Percentiles rank a stretch among this genome's conserved stretches.
Evolutionary conservation across 1,284 basidiomycete species (phyloP).

Genomic region (Ustilago tritici): DNA sequence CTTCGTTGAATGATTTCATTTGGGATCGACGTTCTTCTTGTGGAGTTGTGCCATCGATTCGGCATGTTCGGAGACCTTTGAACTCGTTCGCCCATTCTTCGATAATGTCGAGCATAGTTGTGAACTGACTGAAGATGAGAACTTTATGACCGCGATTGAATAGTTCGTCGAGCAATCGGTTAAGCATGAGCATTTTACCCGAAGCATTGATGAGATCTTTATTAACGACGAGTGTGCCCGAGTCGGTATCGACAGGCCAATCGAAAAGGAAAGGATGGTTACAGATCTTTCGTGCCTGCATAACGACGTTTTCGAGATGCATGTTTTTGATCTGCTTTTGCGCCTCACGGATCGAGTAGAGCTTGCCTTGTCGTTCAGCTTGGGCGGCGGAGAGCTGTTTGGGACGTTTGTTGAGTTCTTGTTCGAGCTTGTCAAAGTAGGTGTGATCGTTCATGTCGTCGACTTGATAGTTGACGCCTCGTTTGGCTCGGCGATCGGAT

Average conservation of each 20-base stretch:
- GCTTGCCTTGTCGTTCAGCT: conserved; percentile 57
- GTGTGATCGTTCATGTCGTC: conserved; percentile 50
- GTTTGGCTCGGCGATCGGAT: conserved; percentile 31
- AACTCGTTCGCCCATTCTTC: conserved; percentile 72
- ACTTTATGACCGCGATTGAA: conserved; percentile 88
- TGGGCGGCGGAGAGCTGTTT: conserved; percentile 33
- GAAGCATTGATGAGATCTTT: conserved; percentile 85
- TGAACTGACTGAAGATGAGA: conserved; percentile 81
- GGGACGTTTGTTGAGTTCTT: conserved; percentile 26
- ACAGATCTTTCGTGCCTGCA: conserved; percentile 83
- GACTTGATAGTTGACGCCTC: conserved; percentile 39
- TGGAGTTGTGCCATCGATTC: conserved; percentile 87
- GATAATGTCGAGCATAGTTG: conserved; percentile 93
- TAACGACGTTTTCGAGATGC: conserved; percentile 90
- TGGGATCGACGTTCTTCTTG: conserved; percentile 84
- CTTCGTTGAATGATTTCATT: conserved; percentile 86
- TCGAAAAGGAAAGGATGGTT: conserved; percentile 93
- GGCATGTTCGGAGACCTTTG: conserved; percentile 84
- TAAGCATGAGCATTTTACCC: conserved; percentile 96
- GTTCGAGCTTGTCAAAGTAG: conserved; percentile 54
- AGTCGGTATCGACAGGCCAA: conserved; percentile 81
- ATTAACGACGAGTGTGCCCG: conserved; percentile 70
- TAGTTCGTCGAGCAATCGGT: conserved; percentile 86
- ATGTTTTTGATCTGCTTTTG: conserved; percentile 86
- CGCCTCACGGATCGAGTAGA: conserved; percentile 54